phyloP scores from a whole-genome alignment of 2,329 filamentous ascomycete species.

The Pseudogymnoascus sp. region DNA sequence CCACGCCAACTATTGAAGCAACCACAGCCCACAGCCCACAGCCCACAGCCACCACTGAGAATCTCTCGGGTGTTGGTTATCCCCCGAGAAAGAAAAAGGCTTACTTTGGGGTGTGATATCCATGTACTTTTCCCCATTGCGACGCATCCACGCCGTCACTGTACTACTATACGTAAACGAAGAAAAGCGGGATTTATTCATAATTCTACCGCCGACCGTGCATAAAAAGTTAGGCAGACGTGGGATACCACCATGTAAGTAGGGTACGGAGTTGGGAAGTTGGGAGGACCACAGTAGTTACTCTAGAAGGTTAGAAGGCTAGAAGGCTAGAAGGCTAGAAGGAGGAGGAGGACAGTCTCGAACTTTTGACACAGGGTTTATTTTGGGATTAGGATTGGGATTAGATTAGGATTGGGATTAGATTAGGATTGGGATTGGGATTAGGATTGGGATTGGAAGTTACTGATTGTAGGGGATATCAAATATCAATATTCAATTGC shows the following conservation, averaged over 20 bases:
- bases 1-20: neutral
- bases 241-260: neutral
- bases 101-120: neutral
- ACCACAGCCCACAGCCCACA: too few species aligned
- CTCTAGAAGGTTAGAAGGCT: too few species aligned
- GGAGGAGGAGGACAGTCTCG: neutral
- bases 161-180: too few species aligned
- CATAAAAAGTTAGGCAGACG: conserved; percentile 1
- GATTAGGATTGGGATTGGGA: too few species aligned
- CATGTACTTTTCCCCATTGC: neutral
- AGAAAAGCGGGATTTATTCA: neutral
- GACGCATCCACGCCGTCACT: neutral
- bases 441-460: too few species aligned
- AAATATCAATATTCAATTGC: too few species aligned
- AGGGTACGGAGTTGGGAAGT: neutral
- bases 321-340: too few species aligned
- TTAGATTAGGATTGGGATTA: too few species aligned
- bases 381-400: neutral
- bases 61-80: neutral
- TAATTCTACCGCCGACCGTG: neutral
- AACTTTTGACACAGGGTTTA: neutral
- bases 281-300: too few species aligned
- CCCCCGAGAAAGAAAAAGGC: neutral
- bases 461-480: too few species aligned
- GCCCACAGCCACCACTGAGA: too few species aligned